These are phyloP conservation scores for Apiospora saccharicola DNA, from an alignment of 2,329 filamentous ascomycete genomes.

Conservation along the genomic window DNA sequence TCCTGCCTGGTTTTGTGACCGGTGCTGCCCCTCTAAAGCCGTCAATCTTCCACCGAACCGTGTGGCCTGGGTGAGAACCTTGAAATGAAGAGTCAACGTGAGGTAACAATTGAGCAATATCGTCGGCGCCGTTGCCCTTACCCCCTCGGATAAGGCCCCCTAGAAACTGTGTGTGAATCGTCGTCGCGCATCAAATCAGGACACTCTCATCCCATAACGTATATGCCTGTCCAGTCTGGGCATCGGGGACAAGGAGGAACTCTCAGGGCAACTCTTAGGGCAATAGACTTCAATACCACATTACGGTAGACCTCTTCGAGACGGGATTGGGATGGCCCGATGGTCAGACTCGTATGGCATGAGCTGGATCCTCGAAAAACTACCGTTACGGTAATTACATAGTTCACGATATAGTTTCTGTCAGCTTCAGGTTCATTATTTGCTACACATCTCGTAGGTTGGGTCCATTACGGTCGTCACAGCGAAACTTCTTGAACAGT, in stretches of 20 bases:
- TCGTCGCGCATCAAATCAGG: not conserved
- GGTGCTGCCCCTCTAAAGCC: not conserved
- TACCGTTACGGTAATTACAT: not conserved
- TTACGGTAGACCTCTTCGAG: conserved; percentile 6
- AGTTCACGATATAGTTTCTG: conserved; percentile 4
- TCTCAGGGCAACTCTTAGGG: not conserved
- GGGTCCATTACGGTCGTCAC: not conserved
- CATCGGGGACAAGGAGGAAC: not conserved
- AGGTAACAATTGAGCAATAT: conserved; percentile 15
- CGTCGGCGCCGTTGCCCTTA: not conserved
- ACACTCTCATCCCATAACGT: not conserved
- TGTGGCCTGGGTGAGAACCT: not conserved
- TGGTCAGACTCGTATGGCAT: not conserved
- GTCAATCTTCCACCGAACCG: not conserved
- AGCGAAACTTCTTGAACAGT: not conserved
- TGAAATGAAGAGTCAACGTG: not conserved
- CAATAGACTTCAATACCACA: conserved; percentile 10
- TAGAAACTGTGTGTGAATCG: not conserved
- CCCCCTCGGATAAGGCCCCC: not conserved
- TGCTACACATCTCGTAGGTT: too few species aligned
- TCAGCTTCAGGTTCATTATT: not conserved
- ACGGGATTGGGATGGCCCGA: not conserved
- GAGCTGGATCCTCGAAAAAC: conserved; percentile 1
- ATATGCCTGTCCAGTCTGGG: not conserved
- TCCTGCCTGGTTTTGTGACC: not conserved